Evolutionary conservation across 768 basidiomycete genomes (phyloP).

Genomic region (Tephrocybe sp.): DNA sequence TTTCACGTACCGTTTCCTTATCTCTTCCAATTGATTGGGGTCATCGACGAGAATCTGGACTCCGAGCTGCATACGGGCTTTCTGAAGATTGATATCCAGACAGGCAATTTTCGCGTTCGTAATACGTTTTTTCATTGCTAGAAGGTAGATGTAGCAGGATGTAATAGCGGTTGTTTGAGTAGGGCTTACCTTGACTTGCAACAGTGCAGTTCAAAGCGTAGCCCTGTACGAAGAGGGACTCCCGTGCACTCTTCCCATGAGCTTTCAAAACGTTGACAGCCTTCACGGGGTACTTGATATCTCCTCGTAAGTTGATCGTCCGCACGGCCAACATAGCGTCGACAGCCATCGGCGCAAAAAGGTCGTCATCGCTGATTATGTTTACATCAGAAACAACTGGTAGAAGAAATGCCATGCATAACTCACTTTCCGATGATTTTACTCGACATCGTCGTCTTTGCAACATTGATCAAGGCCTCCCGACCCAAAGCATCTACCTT

Average conservation of each 20-base stretch:
- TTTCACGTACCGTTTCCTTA: slow-evolving; percentile 75
- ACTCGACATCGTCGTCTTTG: slow-evolving; percentile 98
- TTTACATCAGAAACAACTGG: background rate
- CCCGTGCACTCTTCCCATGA: slow-evolving; percentile 92
- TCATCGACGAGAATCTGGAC: slow-evolving; percentile 97
- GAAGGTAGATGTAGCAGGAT: background rate
- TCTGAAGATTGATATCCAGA: slow-evolving; percentile 96
- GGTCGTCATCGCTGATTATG: slow-evolving; percentile 80
- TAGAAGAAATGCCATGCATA: background rate
- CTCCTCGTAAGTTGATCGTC: slow-evolving; percentile 90
- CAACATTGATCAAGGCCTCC: slow-evolving; percentile 91
- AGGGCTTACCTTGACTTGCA: slow-evolving; percentile 87
- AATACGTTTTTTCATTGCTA: slow-evolving; percentile 98
- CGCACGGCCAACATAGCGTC: slow-evolving; percentile 98
- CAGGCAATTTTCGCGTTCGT: slow-evolving; percentile 95
- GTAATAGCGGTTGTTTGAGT: background rate
- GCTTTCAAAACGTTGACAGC: slow-evolving; percentile 98
- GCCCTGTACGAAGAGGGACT: slow-evolving; percentile 92
- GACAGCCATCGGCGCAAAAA: slow-evolving; percentile 98
- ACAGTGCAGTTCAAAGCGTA: slow-evolving; percentile 99
- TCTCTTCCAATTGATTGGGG: slow-evolving; percentile 94
- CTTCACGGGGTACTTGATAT: slow-evolving; percentile 98
- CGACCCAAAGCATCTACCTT: slow-evolving; percentile 91
- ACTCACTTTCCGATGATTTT: slow-evolving; percentile 97
- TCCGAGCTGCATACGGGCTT: slow-evolving; percentile 95